Evolutionary conservation across 768 basidiomycete genomes (phyloP), one percentile per base, ranked within the genome.

Genomic region (Boletus fagicola): DNA sequence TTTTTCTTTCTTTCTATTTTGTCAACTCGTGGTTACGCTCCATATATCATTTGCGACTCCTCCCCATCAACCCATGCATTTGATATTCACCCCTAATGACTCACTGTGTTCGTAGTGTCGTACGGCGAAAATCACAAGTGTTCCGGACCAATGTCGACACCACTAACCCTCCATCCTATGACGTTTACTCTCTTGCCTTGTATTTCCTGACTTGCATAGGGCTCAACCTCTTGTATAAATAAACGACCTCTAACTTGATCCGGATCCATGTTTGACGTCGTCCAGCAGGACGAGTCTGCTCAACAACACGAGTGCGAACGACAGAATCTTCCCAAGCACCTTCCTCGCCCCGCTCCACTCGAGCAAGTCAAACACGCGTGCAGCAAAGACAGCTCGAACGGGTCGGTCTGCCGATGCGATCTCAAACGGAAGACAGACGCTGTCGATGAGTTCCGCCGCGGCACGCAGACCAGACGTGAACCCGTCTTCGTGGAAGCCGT

Each of bases 401-500:
- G 54, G 65, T 36, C 65, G 64, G 53, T 77, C 78, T 13, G 77
- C 76, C 45, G 71, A 71, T 30, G 69, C 63, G 46, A 83, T 78
- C 22, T 70, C 72, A 58, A 83, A 83, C 0, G 78, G 78, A 18
- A 75, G 72, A 4, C 62, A 61, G 31, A 77, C 73, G 5, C 67
- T 69, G 10, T 59, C 50, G 18, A 68, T 66, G 46, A 62, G 66
- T 12, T 64, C 59, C 6, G 59, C 75, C 4, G 68, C 74, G 12
- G 70, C 74, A 47, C 69, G 68, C 35, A 80, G 63, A 9, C 78
- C 79, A 1, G 76, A 73, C 3, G 79, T 72, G 67, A 90, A 90
- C 3, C 86, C 88, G 65, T 90, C 90, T 72, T 91, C 88, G 72
- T 92, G 89, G 77, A 92, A 90, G 18, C 88, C 89, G 63, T 89